phyloP scores from a whole-genome alignment of 805 yeast species.

The Metschnikowia cubensis region DNA sequence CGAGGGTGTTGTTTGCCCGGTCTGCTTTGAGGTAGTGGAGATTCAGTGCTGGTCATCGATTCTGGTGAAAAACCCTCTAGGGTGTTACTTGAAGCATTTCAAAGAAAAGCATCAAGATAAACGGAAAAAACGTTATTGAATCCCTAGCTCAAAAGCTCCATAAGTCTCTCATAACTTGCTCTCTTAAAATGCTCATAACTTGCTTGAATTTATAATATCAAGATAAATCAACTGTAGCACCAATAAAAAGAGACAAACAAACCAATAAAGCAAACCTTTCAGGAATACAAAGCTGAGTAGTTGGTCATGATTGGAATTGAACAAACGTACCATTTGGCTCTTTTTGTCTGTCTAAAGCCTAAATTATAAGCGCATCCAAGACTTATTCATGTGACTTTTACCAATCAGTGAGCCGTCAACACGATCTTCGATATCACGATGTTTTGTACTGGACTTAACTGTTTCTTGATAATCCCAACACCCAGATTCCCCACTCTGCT shows the following conservation, averaged over 20 bases:
- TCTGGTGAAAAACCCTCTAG: conserved; percentile 14
- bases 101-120: conserved; percentile 13
- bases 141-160: not conserved
- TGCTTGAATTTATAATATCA: no score
- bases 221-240: no score
- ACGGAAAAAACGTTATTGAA: conserved; percentile 6
- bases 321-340: no score
- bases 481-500: conserved; percentile 44
- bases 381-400: conserved; percentile 86
- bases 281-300: no score
- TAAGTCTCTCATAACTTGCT: not conserved
- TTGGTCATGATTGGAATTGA: no score
- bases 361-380: conserved; percentile 46
- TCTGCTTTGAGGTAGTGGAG: conserved; percentile 25
- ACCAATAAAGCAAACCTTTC: no score
- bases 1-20: conserved; percentile 30
- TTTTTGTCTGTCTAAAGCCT: not conserved
- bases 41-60: conserved; percentile 18
- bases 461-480: conserved; percentile 84
- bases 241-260: no score
- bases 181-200: not conserved
- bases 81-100: conserved; percentile 18
- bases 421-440: conserved; percentile 60
- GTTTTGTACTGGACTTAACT: conserved; percentile 60
- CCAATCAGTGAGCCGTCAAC: conserved; percentile 90